Conservation (phyloP, 495 filamentous ascomycete species). For the Thozetella sp. region DNA sequence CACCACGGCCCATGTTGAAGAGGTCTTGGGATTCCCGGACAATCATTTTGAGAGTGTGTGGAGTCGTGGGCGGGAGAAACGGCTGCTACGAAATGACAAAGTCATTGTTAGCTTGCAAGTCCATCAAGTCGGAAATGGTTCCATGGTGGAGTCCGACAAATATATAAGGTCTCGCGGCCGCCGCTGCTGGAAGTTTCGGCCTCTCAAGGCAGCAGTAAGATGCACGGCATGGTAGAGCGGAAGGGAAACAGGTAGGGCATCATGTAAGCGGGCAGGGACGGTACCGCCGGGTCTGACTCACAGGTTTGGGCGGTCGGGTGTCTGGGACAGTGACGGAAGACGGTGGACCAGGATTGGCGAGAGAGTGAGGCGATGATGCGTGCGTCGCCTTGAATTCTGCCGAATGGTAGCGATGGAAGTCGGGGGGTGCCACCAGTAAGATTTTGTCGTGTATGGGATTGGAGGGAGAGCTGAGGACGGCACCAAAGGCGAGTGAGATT, state of each 20-base stretch:
- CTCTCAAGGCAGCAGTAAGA: conserved; percentile 16
- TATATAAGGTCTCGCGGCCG: conserved; percentile 16
- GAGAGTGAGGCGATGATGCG: conserved; percentile 33
- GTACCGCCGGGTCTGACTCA: conserved; percentile 43
- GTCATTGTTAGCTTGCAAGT: conserved; percentile 26
- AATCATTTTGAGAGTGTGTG: conserved; percentile 40
- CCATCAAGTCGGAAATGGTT: background rate
- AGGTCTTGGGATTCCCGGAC: conserved; percentile 39
- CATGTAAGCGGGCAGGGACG: conserved; percentile 13
- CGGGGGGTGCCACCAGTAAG: background rate
- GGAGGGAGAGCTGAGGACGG: background rate
- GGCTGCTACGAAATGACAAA: conserved; percentile 8
- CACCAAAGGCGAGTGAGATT: background rate
- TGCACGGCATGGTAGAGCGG: conserved; percentile 14
- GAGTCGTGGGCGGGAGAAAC: conserved; percentile 7
- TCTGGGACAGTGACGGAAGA: conserved; percentile 22
- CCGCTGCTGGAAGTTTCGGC: conserved; percentile 11
- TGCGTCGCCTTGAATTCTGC: conserved; percentile 25
- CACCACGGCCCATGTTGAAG: conserved; percentile 57
- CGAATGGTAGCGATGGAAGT: conserved; percentile 28
- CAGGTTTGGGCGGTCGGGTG: conserved; percentile 29
- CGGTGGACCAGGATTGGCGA: conserved; percentile 35
- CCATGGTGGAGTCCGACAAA: background rate
- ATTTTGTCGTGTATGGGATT: background rate
- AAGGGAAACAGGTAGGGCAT: conserved; percentile 13